These are phyloP conservation scores for Chaetomiaceae sp. DNA, from an alignment of 2,329 filamentous ascomycete species.

Conservation along the genomic window DNA sequence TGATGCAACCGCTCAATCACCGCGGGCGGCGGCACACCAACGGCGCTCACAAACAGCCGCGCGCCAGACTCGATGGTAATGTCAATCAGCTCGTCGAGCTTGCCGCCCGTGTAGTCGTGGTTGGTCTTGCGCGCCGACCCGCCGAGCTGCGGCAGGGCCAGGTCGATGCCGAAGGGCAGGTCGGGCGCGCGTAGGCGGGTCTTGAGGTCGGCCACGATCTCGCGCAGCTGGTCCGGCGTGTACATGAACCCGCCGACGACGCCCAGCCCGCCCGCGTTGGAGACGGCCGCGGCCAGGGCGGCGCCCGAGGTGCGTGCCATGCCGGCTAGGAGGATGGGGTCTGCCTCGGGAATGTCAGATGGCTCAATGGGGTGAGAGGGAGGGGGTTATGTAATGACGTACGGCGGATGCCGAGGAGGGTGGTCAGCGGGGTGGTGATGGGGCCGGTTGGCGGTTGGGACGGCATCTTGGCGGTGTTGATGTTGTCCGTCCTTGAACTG, in stretches of 20 bases:
- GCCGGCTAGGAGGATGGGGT: constrained; percentile 86
- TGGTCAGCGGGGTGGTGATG: constrained; percentile 71
- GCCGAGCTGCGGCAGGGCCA: constrained; percentile 85
- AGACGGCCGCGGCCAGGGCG: constrained; percentile 75
- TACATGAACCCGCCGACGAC: constrained; percentile 68
- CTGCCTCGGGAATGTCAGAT: not conserved
- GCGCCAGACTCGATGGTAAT: constrained; percentile 82
- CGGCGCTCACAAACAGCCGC: constrained; percentile 76
- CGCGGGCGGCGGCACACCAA: constrained; percentile 71
- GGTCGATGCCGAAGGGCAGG: constrained; percentile 84
- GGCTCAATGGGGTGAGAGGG: not conserved
- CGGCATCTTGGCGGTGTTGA: constrained; percentile 32
- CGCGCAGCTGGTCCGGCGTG: constrained; percentile 66
- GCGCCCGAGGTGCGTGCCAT: constrained; percentile 85
- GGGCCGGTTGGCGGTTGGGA: constrained; percentile 35
- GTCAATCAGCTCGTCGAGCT: constrained; percentile 80
- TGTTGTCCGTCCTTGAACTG: too few species aligned
- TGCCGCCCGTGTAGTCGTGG: constrained; percentile 89
- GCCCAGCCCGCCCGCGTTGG: constrained; percentile 79
- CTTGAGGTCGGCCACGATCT: constrained; percentile 80
- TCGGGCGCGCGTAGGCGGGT: constrained; percentile 57
- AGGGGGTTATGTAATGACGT: not conserved
- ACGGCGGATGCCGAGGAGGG: constrained; percentile 69
- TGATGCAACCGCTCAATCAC: constrained; percentile 73
- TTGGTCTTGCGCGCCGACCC: constrained; percentile 81